Evolutionary conservation across 2,329 filamentous ascomycete genomes (phyloP).

Genomic region (Lasiodiplodia theobromae): DNA sequence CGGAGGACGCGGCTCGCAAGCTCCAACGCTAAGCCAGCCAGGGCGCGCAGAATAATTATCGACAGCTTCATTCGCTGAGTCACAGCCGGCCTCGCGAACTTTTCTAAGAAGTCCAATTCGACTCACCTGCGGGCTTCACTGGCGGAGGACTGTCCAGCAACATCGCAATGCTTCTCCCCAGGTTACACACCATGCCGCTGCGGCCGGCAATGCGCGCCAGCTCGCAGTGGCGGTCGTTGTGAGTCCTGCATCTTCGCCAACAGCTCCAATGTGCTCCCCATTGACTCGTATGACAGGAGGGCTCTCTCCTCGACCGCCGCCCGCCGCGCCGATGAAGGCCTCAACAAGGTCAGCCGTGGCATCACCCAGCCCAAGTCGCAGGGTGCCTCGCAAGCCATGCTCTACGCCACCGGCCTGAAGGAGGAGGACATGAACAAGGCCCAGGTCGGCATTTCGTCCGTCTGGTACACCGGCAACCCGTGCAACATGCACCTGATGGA

Average conservation of each 20-base stretch:
- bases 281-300: constrained; percentile 26
- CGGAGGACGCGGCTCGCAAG: constrained; percentile 7
- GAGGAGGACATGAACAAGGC: constrained; percentile 93
- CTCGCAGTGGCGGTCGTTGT: constrained; percentile 26
- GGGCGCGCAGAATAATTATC: constrained; percentile 26
- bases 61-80: constrained; percentile 27
- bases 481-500: constrained; percentile 99
- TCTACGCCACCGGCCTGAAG: constrained; percentile 90
- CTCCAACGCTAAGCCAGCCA: constrained; percentile 23
- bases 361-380: constrained; percentile 99
- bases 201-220: constrained; percentile 24
- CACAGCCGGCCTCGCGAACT: constrained; percentile 23
- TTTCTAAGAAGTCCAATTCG: constrained; percentile 18
- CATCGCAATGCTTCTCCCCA: constrained; percentile 29
- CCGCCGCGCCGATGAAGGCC: constrained; percentile 44
- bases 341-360: constrained; percentile 80
- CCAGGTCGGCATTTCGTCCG: constrained; percentile 96
- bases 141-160: neutral
- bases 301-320: constrained; percentile 35
- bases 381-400: constrained; percentile 97
- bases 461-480: constrained; percentile 98
- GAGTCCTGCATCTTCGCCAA: constrained; percentile 7
- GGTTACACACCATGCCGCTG: constrained; percentile 14
- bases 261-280: constrained; percentile 1
- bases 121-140: constrained; percentile 9